These are phyloP conservation scores for Amanita inopinata DNA, from an alignment of 768 basidiomycete genomes.

Conservation along the genomic window DNA sequence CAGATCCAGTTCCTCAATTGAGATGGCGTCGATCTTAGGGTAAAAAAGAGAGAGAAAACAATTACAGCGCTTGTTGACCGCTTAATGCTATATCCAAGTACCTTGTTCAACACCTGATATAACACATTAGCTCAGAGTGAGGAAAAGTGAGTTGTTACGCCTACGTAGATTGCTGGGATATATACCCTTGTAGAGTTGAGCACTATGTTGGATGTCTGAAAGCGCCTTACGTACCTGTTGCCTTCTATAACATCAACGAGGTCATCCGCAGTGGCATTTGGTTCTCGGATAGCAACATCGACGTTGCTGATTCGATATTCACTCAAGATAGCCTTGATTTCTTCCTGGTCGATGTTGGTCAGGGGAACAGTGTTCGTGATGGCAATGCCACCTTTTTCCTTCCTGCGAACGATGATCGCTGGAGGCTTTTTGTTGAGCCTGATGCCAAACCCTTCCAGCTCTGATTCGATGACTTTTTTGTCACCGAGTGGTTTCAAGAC, in stretches of 20 bases:
- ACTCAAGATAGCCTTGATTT: constrained; percentile 89
- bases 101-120: constrained; percentile 73
- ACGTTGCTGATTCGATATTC: constrained; percentile 88
- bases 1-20: constrained; percentile 94
- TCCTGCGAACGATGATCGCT: constrained; percentile 70
- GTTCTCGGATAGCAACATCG: constrained; percentile 89
- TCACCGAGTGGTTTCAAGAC: constrained; percentile 97
- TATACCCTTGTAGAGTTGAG: constrained; percentile 55
- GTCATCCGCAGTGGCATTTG: constrained; percentile 89
- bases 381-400: constrained; percentile 87
- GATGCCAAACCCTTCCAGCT: constrained; percentile 98
- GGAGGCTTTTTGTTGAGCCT: constrained; percentile 93
- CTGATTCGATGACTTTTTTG: constrained; percentile 82
- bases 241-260: constrained; percentile 97
- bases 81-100: constrained; percentile 23
- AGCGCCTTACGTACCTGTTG: constrained; percentile 52
- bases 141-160: constrained; percentile 16
- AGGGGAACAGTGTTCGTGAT: constrained; percentile 96
- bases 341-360: constrained; percentile 91
- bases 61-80: no score
- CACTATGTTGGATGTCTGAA: not conserved
- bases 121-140: constrained; percentile 1
- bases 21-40: constrained; percentile 86
- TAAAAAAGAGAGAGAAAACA: constrained; percentile 7
- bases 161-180: constrained; percentile 84